These are phyloP conservation scores for Crithidia acanthocephali DNA, from an alignment of 208 protist genomes.

Conservation along the genomic window DNA sequence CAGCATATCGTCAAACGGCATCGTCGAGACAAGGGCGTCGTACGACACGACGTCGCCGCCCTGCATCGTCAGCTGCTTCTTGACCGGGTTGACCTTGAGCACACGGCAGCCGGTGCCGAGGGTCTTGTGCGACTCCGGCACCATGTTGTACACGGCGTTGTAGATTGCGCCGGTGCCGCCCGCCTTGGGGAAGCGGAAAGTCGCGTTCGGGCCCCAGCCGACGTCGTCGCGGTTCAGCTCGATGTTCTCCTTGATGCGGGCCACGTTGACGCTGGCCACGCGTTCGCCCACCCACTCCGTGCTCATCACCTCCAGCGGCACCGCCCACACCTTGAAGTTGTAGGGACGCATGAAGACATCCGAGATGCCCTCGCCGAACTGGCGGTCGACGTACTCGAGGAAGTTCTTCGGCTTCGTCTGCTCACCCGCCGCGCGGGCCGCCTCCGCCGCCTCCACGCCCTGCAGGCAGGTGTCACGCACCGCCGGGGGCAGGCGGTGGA, in stretches of 20 bases:
- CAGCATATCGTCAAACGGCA: constrained; percentile 61
- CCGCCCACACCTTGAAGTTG: constrained; percentile 86
- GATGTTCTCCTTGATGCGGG: constrained; percentile 63
- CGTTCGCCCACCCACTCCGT: constrained; percentile 81
- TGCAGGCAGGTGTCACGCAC: constrained; percentile 50
- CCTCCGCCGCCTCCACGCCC: constrained; percentile 46
- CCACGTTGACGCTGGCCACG: constrained; percentile 65
- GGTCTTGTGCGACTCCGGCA: constrained; percentile 44
- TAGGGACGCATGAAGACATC: constrained; percentile 81
- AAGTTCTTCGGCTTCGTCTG: constrained; percentile 40
- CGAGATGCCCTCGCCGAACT: constrained; percentile 71
- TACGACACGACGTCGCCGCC: constrained; percentile 45
- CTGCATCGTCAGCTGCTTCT: constrained; percentile 43
- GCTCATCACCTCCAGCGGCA: constrained; percentile 66
- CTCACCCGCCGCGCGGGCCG: background rate
- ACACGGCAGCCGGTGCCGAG: constrained; percentile 35
- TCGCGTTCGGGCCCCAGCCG: constrained; percentile 83
- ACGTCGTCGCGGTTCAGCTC: constrained; percentile 51
- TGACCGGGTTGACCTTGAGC: constrained; percentile 40
- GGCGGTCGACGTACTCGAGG: constrained; percentile 55
- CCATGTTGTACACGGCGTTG: constrained; percentile 34
- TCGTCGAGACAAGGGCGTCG: constrained; percentile 59
- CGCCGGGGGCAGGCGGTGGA: constrained; percentile 63
- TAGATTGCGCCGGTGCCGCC: constrained; percentile 82
- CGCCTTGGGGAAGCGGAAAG: constrained; percentile 69